A percentile compares a stretch with the other conserved stretches of the same genome.
These are phyloP conservation scores for Aureobasidium sp. DNA, from an alignment of 2,329 filamentous ascomycete genomes.

Conservation along the genomic window DNA sequence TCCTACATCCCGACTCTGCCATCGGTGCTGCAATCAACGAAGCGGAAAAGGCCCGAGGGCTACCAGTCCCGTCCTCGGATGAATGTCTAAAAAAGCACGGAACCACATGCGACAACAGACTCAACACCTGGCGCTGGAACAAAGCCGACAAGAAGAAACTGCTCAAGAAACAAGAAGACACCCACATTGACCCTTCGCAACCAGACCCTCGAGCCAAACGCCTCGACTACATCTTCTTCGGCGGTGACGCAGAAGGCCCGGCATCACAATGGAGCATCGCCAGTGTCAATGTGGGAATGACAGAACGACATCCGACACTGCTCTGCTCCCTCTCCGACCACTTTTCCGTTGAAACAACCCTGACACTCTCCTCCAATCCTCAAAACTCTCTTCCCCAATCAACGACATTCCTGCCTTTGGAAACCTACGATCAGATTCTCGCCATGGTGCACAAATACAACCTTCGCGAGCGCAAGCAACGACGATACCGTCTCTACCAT, in stretches of 20 bases:
- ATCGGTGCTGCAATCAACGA: slow-evolving; percentile 63
- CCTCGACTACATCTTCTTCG: slow-evolving; percentile 90
- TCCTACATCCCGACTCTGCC: slow-evolving; percentile 75
- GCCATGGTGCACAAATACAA: slow-evolving; percentile 62
- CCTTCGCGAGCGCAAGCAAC: slow-evolving; percentile 64
- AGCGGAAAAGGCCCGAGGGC: slow-evolving; percentile 58
- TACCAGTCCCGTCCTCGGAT: slow-evolving; percentile 65
- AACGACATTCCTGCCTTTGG: slow-evolving; percentile 16
- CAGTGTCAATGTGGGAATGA: slow-evolving; percentile 68
- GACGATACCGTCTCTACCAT: slow-evolving; percentile 63
- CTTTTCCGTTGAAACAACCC: slow-evolving; percentile 79
- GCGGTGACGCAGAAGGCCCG: slow-evolving; percentile 29
- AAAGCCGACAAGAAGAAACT: slow-evolving; percentile 62
- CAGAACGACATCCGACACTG: slow-evolving; percentile 69
- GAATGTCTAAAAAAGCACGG: slow-evolving; percentile 77
- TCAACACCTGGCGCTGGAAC: slow-evolving; percentile 93
- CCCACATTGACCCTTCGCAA: slow-evolving; percentile 57
- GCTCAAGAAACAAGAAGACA: slow-evolving; percentile 53
- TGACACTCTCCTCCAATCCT: slow-evolving; percentile 33
- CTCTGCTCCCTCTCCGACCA: slow-evolving; percentile 89
- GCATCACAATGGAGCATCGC: slow-evolving; percentile 60
- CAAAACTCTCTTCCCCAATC: background rate
- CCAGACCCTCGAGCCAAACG: slow-evolving; percentile 72
- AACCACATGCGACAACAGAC: slow-evolving; percentile 73
- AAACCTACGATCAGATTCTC: slow-evolving; percentile 64